Conservation (phyloP, 257 asterid species). For the Leptodermis oblonga region DNA sequence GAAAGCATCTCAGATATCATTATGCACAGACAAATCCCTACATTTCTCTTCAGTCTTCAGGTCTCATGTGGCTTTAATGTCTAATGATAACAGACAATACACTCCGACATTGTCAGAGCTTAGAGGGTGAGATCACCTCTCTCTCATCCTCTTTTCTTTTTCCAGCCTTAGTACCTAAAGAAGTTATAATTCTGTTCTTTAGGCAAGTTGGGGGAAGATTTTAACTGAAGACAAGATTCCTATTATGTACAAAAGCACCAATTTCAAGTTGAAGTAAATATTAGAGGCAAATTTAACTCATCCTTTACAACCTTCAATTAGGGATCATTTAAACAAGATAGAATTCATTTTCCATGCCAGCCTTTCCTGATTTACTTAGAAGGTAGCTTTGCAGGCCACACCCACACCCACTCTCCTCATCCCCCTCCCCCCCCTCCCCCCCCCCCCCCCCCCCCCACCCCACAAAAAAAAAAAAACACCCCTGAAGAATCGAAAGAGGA, state of each 20-base stretch:
- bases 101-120: not conserved
- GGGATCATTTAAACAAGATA: not conserved
- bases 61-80: not conserved
- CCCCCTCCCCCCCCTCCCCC: not conserved
- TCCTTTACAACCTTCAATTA: not conserved
- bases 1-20: not conserved
- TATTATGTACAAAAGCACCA: not conserved
- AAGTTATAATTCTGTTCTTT: not conserved
- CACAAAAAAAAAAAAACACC: not conserved
- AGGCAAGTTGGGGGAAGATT: not conserved
- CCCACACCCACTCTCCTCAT: too few species aligned
- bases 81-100: not conserved
- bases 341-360: too few species aligned
- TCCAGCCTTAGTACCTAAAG: not conserved
- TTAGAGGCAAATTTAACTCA: not conserved
- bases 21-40: not conserved
- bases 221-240: not conserved
- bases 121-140: not conserved
- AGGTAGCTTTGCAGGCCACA: not conserved
- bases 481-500: too few species aligned
- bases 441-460: not conserved
- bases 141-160: not conserved
- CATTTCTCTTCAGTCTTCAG: constrained; percentile 1
- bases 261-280: not conserved
- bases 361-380: not conserved